Conservation (phyloP, 108 stramenopile genomes). For the Fragilaria crotonensis region DNA sequence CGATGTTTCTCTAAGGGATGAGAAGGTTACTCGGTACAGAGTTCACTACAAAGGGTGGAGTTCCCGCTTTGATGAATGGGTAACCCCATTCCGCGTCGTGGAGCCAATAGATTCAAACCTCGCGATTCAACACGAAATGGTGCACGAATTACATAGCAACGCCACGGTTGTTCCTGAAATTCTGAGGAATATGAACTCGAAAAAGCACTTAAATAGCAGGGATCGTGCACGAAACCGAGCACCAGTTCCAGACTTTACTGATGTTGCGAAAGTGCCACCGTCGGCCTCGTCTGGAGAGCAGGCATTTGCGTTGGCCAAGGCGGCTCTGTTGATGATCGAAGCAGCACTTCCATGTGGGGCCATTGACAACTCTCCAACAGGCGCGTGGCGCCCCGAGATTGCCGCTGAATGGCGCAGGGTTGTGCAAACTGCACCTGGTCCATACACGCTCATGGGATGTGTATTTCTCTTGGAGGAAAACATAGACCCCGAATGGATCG, state of each 20-base stretch:
- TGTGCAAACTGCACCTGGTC: slow-evolving; percentile 50
- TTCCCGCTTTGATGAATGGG: slow-evolving; percentile 80
- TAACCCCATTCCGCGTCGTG: slow-evolving; percentile 51
- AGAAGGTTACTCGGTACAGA: slow-evolving; percentile 42
- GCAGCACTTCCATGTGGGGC: slow-evolving; percentile 73
- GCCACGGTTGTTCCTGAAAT: slow-evolving; percentile 31
- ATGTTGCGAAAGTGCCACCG: slow-evolving; percentile 23
- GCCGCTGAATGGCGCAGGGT: slow-evolving; percentile 57
- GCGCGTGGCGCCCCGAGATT: slow-evolving; percentile 48
- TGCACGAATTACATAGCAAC: slow-evolving; percentile 25
- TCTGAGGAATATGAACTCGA: slow-evolving; percentile 46
- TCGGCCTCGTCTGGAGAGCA: slow-evolving; percentile 44
- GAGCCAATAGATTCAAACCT: slow-evolving; percentile 58
- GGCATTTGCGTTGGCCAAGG: slow-evolving; percentile 54
- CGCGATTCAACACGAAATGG: slow-evolving; percentile 37
- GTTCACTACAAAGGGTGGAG: slow-evolving; percentile 81
- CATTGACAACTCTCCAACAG: slow-evolving; percentile 37
- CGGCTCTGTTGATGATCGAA: slow-evolving; percentile 71
- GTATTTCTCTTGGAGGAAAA: slow-evolving; percentile 64
- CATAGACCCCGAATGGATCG: slow-evolving; percentile 59
- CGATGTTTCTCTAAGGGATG: slow-evolving; percentile 37
- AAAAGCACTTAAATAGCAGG: slow-evolving; percentile 33
- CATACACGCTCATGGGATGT: slow-evolving; percentile 57
- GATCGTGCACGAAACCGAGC: slow-evolving; percentile 45
- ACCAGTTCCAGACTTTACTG: slow-evolving; percentile 46